phyloP scores from a whole-genome alignment of 768 basidiomycete species.

The Amanita jacksonii region DNA sequence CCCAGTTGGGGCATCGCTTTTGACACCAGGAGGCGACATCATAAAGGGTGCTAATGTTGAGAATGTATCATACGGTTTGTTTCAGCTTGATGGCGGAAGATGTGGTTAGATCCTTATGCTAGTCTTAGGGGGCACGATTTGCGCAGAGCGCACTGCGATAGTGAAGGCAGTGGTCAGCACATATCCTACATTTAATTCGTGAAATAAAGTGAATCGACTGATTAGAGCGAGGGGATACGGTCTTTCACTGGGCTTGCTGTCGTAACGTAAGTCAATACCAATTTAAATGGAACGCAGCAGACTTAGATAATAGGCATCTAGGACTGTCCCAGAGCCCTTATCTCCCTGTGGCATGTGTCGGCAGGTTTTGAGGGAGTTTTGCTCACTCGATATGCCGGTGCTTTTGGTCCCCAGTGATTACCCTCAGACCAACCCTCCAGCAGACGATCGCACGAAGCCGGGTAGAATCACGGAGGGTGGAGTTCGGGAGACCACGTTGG shows the following conservation, averaged over 20 bases:
- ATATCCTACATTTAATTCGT: background rate
- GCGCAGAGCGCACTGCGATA: conserved; percentile 90
- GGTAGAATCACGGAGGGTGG: conserved; percentile 34
- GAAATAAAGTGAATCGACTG: background rate
- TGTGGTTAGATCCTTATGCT: conserved; percentile 2
- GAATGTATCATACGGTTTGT: conserved; percentile 85
- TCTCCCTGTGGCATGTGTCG: conserved; percentile 95
- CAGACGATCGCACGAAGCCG: conserved; percentile 22
- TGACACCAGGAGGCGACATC: conserved; percentile 58
- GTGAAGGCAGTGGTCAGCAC: conserved; percentile 83
- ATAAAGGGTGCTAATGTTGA: conserved; percentile 89
- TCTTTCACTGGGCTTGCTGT: conserved; percentile 72
- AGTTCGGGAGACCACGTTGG: conserved; percentile 57
- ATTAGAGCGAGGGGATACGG: conserved; percentile 69
- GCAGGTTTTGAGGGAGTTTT: conserved; percentile 86
- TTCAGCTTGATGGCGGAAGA: conserved; percentile 7
- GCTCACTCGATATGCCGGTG: conserved; percentile 60
- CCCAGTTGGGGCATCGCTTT: conserved; percentile 82
- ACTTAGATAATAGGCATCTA: conserved; percentile 18
- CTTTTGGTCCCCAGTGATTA: conserved; percentile 63
- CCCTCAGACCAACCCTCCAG: conserved; percentile 27
- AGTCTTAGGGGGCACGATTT: conserved; percentile 71
- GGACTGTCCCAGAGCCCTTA: conserved; percentile 56
- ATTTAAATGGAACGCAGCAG: background rate
- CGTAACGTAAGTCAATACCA: conserved; percentile 45